phyloP scores from a whole-genome alignment of 2,329 filamentous ascomycete genomes.

The Zasmidium citrigriseum region DNA sequence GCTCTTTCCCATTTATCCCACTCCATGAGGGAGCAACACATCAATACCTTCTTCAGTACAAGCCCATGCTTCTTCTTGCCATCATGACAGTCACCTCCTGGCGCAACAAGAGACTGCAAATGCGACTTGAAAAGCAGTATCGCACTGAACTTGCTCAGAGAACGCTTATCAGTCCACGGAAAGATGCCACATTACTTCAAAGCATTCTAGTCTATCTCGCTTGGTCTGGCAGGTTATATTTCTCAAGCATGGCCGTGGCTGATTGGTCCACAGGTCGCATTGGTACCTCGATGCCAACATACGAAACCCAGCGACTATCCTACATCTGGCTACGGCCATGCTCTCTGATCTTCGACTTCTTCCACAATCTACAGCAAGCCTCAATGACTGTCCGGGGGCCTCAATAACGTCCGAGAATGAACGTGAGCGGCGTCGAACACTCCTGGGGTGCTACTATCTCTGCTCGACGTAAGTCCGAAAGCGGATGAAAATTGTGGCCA shows the following conservation, averaged over 20 bases:
- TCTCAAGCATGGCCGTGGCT: background rate
- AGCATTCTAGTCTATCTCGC: background rate
- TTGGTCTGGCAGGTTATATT: background rate
- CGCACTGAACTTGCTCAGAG: background rate
- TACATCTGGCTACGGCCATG: background rate
- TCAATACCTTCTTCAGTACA: background rate
- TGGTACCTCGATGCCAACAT: background rate
- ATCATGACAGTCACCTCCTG: background rate
- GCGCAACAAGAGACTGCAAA: background rate
- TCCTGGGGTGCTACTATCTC: background rate
- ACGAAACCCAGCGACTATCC: background rate
- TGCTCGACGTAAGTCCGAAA: background rate
- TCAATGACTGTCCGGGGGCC: background rate
- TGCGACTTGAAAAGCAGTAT: background rate
- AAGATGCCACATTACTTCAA: background rate
- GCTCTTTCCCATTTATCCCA: background rate
- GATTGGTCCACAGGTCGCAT: background rate
- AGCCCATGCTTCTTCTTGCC: background rate
- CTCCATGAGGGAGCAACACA: background rate
- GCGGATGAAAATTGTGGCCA: background rate
- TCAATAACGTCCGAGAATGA: background rate
- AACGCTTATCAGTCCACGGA: background rate
- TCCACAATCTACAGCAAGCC: background rate
- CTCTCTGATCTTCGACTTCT: background rate
- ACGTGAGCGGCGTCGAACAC: background rate